Evolutionary conservation across 768 basidiomycete genomes (phyloP), one percentile per base, ranked within the genome.

Genomic region (Neoboletus subvelutipes): DNA sequence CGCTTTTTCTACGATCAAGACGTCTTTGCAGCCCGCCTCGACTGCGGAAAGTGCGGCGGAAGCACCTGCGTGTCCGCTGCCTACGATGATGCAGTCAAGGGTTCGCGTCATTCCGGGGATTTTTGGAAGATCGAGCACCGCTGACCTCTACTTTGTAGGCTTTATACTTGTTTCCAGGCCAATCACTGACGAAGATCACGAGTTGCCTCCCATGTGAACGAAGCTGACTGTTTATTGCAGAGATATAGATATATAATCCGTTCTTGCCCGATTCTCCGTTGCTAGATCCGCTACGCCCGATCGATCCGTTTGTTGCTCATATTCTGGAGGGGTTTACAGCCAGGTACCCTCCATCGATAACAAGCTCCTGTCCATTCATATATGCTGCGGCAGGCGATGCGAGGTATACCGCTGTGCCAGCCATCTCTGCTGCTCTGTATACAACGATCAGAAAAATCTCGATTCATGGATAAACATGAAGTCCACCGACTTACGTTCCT

Each of bases 331-430:
- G 90, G 66, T 92, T 93, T 40, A 90, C 87, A 15, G 86, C 80
- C 1, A 83, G 52, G 67, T 81, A 90, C 1, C 90, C 88, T 29
- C 91, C 90, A 63, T 93, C 90, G 36, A 92, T 80, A 18, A 84
- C 73, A 42, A 93, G 78, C 67, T 92, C 87, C 66, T 92, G 90
- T 13, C 90, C 90, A 59, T 87, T 88, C 59, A 81, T 83, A 67
- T 90, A 92, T 29, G 78, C 83, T 34, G 88, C 89, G 3, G 88
- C 87, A 11, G 76, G 80, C 11, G 89, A 90, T 8, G 81, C 86
- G 6, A 93, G 79, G 68, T 89, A 91, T 6, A 92, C 78, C 0
- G 76, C 89, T 10, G 90, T 88, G 9, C 87, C 90, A 10, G 87
- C 89, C 74, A 91, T 85, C 66, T 92, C 91, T 57, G 80, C 76